Base-by-base conservation (phyloP, 2,329 filamentous ascomycete genomes). In the Alternaria brassicae region DNA sequence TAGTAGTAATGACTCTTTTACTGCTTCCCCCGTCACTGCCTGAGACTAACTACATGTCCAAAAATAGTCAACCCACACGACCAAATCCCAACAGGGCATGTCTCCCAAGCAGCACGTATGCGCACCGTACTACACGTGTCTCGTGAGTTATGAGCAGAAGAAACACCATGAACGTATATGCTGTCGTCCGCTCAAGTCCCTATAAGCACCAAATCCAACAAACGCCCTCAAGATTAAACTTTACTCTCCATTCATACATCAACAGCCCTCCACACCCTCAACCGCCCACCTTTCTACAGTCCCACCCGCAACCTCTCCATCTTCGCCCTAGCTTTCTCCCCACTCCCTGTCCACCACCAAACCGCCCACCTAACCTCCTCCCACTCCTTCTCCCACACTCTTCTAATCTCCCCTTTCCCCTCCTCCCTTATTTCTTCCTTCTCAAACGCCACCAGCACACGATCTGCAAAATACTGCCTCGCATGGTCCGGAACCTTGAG, bases 271-370 rank as follows among this genome's bases (percentile, higher is more conserved):
- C 3, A 4, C 10, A 9, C 6, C 6, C 28, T 9, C 28, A 30
- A 6, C 6, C 28, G 28, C 9, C 6, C 1, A 10, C 13, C 6
- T 5, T 42, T 9, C 40, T 27, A 21, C 15, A 13, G 13, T 5
- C 40, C 40, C 28, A 32, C 23, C 41, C 59, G 65, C 68, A 68
- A 68, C 45, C 69, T 67, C 51, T 67, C 59, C 55, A 72, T 64
- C 53, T 66, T 68, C 19, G 58, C 60, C 23, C 61, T 62, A 15
- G 66, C 69, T 48, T 72, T 70, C 6, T 69, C 68, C 27, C 69
- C 68, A 28, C 65, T 63, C 7, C 63, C 62, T 9, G 68, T 69
- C 70, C 69, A 73, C 69, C 68, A 72, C 70, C 63, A 73, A 12
- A 72, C 51, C 41, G 30, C 53, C 70, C 68, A 71, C 56, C 62